A percentile compares a stretch with the other conserved stretches of the same genome.
Conservation (phyloP, 106 monocot species). For the Dendrobium catenatum region DNA sequence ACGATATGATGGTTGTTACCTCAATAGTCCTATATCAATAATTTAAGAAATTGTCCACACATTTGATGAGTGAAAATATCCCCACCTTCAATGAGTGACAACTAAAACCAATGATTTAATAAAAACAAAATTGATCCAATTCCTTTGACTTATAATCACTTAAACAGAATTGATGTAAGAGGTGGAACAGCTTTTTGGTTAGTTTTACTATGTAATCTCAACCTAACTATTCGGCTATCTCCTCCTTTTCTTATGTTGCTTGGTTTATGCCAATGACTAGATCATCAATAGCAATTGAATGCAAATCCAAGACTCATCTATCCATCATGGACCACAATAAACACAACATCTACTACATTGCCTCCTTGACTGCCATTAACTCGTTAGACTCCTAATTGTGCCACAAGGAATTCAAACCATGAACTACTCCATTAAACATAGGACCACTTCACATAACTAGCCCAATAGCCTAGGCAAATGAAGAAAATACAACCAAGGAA, state of each 20-base stretch:
- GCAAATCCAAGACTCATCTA: neutral
- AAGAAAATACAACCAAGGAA: neutral
- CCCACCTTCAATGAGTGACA: neutral
- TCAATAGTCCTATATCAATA: neutral
- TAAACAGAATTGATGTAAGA: too few species aligned
- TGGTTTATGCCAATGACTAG: neutral
- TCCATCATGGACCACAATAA: neutral
- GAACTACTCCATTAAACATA: neutral
- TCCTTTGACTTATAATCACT: too few species aligned
- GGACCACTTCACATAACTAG: neutral
- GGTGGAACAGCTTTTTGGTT: too few species aligned
- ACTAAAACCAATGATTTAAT: neutral
- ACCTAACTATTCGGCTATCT: too few species aligned
- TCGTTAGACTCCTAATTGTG: neutral
- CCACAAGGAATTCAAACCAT: neutral
- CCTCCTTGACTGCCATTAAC: neutral
- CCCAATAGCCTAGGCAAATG: neutral
- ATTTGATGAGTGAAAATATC: neutral
- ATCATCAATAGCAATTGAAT: neutral
- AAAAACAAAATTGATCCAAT: neutral
- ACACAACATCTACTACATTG: too few species aligned
- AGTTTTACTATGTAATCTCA: too few species aligned
- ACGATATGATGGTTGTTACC: neutral
- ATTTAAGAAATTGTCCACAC: neutral
- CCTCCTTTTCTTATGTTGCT: too few species aligned